Base-by-base conservation (phyloP, 176 grass and related monocot genomes). In the Saccharum spontaneum region DNA sequence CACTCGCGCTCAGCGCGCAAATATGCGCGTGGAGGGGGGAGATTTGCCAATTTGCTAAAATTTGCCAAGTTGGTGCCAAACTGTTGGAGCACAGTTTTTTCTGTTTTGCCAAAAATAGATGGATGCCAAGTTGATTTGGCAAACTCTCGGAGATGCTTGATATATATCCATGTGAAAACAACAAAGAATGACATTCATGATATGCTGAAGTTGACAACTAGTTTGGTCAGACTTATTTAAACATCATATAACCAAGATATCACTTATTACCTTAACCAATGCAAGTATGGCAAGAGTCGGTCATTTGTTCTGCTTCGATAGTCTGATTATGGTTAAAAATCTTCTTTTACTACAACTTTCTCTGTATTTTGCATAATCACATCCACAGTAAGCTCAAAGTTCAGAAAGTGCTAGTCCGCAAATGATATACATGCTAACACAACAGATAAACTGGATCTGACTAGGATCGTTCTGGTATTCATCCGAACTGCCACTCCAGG, bases 141-240 rank as follows among this genome's bases (percentile, higher is more conserved):
- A 28, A 28, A 28, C 28, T 28, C 28, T 28, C 1, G 28, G 28
- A 28, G 28, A 28, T 28, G 28, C 28, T 28, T 28, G 28, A 28
- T 28, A 28, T 28, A 28, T 20, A 75, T 50, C 70, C 68, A 26
- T 67, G 86, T 46, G 33, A 70, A 81, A 84, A 77, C 1, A 71
- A 48, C 66, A 4, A 84, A 66, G 2, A 65, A 46, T 1, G 18
- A 12, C 7, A 80, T 71, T 75, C 22, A 30, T 44, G 59, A 65
- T 54, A 70, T 70, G 79, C 7, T 38, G 13, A 76, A 41, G 14
- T 65, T 34, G 16, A 67, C 49, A 46, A 73, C 55, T 57, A 37
- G 6, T 76, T 84, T 33, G 1, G 62, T n/a, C 17, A 69, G 31
- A 38, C 17, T 72, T 71, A 81, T 78, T 24, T 28, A 66, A 52